Percentiles rank a stretch among this genome's conserved stretches.
Evolutionary conservation across 2,329 filamentous ascomycete species (phyloP).

Genomic region (Macrophomina tecta): DNA sequence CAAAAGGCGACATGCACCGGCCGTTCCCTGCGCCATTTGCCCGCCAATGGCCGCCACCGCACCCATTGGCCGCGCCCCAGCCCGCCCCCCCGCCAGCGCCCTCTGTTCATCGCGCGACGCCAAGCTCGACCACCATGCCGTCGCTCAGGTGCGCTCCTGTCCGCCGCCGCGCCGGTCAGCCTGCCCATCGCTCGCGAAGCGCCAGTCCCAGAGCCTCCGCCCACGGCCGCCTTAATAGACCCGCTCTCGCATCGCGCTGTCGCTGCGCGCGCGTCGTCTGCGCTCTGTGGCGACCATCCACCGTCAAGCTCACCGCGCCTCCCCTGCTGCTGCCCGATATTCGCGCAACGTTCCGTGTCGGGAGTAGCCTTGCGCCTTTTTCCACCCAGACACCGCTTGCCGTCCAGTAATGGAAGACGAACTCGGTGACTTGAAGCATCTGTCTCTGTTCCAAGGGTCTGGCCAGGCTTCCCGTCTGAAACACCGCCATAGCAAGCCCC

Average conservation of each 20-base stretch:
- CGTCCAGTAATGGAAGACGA: constrained; percentile 26
- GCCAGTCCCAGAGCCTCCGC: neutral
- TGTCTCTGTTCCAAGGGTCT: constrained; percentile 19
- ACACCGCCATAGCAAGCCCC: constrained; percentile 9
- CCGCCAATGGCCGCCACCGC: constrained; percentile 14
- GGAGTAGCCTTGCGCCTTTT: constrained; percentile 18
- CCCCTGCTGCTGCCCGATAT: constrained; percentile 9
- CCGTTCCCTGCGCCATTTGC: constrained; percentile 24
- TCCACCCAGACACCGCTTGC: neutral
- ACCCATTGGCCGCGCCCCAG: constrained; percentile 3
- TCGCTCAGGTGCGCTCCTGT: constrained; percentile 8
- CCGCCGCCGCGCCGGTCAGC: constrained; percentile 18
- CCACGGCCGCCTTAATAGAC: constrained; percentile 2
- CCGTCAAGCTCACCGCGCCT: constrained; percentile 6
- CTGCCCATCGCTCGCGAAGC: neutral
- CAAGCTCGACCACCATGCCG: constrained; percentile 12
- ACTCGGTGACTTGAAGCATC: constrained; percentile 17
- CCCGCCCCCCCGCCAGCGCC: constrained; percentile 1
- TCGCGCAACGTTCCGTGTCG: constrained; percentile 16
- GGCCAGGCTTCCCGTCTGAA: constrained; percentile 17
- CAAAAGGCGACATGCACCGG: neutral
- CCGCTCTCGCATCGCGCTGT: neutral
- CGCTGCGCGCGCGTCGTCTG: neutral
- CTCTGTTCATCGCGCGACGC: constrained; percentile 19
- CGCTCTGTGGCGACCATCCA: neutral